Base-by-base conservation (phyloP, 257 asterid species). In the Plantago elongata region DNA sequence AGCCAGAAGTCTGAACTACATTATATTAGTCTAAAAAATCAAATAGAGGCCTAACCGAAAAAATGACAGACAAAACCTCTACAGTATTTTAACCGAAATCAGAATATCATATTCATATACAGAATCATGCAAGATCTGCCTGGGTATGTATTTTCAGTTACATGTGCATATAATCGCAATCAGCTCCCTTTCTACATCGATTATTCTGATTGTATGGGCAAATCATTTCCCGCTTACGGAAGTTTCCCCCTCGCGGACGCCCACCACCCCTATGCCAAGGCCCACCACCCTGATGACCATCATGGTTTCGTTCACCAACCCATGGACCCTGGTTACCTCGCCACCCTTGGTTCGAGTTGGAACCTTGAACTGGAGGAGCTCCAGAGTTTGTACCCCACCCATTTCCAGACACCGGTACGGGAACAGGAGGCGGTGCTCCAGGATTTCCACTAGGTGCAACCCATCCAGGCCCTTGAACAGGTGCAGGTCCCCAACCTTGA, bases 181-280 rank as follows among this genome's bases (percentile, higher is more conserved):
- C 48, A 15, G 80, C 47, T 48, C 99, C 99, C 77, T 89, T 92
- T 72, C 67, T 71, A 76, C 99, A 92, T n/a, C 78, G 72, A 4
- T 96, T 93, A 13, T 74, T 71, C 0, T 38, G 60, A 71, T 84
- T 75, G 71, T 57, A 92, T 1, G 99, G 99, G 47, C 99, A 92
- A 11, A 75, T 18, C 9, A 30, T 67, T 7, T 71, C 83, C 69
- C 76, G 43, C 66, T 61, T 83, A 9, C 13, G 60, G 22, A 44
- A n/a, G 15, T 27, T 65, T 57, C 87, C 58, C 18, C 57, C 58
- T 54, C 57, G 70, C 13, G 64, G 51, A 40, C 93, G 81, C 7
- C 88, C 77, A 63, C 70, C 69, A 3, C 90, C 83, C 71, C 96
- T 78, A 59, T 78, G 79, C 95, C 94, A 85, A 44, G 89, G 81